Base-by-base conservation (phyloP, 768 basidiomycete genomes). In the Rhodosporidiobolus sp. region DNA sequence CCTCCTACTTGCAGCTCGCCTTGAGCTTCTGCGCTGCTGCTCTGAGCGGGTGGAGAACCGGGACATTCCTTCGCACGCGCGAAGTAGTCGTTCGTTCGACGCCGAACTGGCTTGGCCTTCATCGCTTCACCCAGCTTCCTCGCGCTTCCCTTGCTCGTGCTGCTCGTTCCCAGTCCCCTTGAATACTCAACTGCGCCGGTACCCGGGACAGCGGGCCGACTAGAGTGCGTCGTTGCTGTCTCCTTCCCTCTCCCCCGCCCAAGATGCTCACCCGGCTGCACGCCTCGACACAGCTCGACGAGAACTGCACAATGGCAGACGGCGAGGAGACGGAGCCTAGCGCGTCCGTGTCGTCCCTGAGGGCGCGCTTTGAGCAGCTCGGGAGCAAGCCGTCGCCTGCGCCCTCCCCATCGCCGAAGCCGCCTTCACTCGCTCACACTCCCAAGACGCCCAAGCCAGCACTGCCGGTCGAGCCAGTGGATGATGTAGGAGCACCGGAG, bases 361-460 rank as follows among this genome's bases (percentile, higher is more conserved):
- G 65, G 17, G 70, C 70, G 20, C 66, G 70, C 32, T 72, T 67
- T n/a, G 70, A 72, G 57, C 43, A 56, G 32, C 60, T 72, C 48
- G 19, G 54, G 50, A 34, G 55, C 11, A 0, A 57, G 12, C 32
- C 61, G 12, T 16, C 60, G 6, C 24, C 69, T 43, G 30, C 58
- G 2, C 59, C 64, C 2, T 10, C 28, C 11, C 50, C 45, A 11
- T 63, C 69, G 35, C 46, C 68, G 9, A 48, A 43, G 34, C 43
- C 43, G 38, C 9, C 58, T 19, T 4, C 66, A 16, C 17, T 35
- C 2, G 28, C 59, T 30, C 20, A n/a, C 5, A 35, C 28, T 17
- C 30, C 24, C 22, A 35, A 24, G 22, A 38, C 50, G 28, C n/a
- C 17, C 38, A 30, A 1, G 0, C 26, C 52, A 14, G n/a, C 43